A percentile compares a stretch with the other conserved stretches of the same genome.
Evolutionary conservation across 83 land plant species (phyloP).

Genomic region (Picea abies): DNA sequence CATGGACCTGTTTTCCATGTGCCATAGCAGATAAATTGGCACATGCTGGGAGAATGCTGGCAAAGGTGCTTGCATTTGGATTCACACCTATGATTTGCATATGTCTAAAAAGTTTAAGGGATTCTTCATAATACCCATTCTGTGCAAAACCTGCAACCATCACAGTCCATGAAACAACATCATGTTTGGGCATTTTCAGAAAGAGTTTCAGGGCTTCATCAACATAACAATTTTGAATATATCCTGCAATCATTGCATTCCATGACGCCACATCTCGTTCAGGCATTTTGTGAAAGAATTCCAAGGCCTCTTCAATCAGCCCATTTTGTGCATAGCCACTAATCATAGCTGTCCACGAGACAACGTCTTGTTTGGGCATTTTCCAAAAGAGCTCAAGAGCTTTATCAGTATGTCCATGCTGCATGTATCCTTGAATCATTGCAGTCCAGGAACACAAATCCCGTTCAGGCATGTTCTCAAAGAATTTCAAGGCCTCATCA

Average conservation of each 20-base stretch:
- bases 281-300: constrained; percentile 9
- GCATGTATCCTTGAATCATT: constrained; percentile 34
- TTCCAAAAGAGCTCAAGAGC: constrained; percentile 24
- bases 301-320: not conserved
- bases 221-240: constrained; percentile 11
- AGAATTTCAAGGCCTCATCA: constrained; percentile 7
- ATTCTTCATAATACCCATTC: constrained; percentile 19
- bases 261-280: constrained; percentile 14
- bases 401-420: constrained; percentile 30
- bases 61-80: constrained; percentile 18
- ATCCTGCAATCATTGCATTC: constrained; percentile 19
- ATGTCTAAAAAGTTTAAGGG: constrained; percentile 14
- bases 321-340: constrained; percentile 18
- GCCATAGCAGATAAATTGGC: not conserved
- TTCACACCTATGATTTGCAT: not conserved
- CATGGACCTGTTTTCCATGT: constrained; percentile 29
- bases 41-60: constrained; percentile 26
- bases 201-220: constrained; percentile 18
- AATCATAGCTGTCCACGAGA: constrained; percentile 8
- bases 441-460: constrained; percentile 33
- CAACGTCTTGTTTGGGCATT: constrained; percentile 22
- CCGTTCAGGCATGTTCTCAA: constrained; percentile 18
- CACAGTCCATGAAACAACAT: constrained; percentile 22
- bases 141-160: constrained; percentile 17
- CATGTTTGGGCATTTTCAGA: not conserved